phyloP scores from a whole-genome alignment of 768 basidiomycete species.

The Serendipita indica region DNA sequence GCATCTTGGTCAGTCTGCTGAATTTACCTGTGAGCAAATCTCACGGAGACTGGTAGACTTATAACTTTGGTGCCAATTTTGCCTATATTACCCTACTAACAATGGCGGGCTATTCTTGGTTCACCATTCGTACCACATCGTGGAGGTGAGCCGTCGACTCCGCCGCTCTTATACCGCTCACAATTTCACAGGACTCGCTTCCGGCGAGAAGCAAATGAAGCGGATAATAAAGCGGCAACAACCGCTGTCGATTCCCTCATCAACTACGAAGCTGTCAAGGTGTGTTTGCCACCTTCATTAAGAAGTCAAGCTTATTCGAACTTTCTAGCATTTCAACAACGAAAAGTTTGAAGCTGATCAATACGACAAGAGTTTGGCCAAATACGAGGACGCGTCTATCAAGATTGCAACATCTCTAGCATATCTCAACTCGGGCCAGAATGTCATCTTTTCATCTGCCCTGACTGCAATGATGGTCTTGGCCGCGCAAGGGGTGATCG shows the following conservation, averaged over 20 bases:
- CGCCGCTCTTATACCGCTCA: neutral
- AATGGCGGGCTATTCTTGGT: conserved; percentile 89
- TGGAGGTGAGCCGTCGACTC: conserved; percentile 54
- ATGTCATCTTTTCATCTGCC: conserved; percentile 88
- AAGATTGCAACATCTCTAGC: conserved; percentile 93
- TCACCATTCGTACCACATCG: conserved; percentile 87
- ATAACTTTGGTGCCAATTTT: conserved; percentile 96
- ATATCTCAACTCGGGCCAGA: conserved; percentile 90
- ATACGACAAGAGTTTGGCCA: conserved; percentile 76
- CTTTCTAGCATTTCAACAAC: conserved; percentile 84
- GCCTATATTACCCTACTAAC: conserved; percentile 78
- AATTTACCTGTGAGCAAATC: neutral
- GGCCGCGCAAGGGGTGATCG: conserved; percentile 85
- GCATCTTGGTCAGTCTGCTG: conserved; percentile 62
- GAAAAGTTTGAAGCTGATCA: conserved; percentile 80
- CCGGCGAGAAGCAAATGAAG: conserved; percentile 86
- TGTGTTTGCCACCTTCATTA: conserved; percentile 21
- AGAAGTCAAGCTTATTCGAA: neutral
- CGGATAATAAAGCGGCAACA: conserved; percentile 92
- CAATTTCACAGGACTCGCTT: conserved; percentile 59
- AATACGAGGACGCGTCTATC: conserved; percentile 83
- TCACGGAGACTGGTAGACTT: conserved; percentile 47
- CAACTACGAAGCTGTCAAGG: conserved; percentile 98
- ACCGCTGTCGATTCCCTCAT: conserved; percentile 90
- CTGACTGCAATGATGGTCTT: conserved; percentile 92